phyloP scores from a whole-genome alignment of 2,329 filamentous ascomycete genomes.

The Penicillium hesseltinei region DNA sequence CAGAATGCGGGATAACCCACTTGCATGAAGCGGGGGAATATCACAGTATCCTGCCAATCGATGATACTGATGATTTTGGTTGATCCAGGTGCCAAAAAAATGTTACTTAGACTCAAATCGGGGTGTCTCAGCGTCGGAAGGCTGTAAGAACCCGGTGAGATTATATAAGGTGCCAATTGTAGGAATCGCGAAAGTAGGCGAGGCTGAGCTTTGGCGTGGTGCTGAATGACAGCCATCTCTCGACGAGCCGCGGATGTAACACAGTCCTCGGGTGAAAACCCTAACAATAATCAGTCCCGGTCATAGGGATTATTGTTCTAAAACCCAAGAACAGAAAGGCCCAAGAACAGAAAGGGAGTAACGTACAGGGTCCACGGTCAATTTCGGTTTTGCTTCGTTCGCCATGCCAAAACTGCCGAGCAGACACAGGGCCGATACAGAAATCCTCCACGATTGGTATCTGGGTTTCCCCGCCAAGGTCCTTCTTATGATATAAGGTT shows the following conservation, averaged over 20 bases:
- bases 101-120: constrained; percentile 29
- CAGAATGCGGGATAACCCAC: constrained; percentile 29
- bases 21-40: constrained; percentile 28
- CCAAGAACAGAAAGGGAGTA: neutral
- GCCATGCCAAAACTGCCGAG: constrained; percentile 31
- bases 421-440: constrained; percentile 28
- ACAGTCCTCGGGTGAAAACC: constrained; percentile 21
- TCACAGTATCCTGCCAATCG: constrained; percentile 29
- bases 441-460: constrained; percentile 25
- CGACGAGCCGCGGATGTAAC: constrained; percentile 27
- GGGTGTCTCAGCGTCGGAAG: constrained; percentile 27
- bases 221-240: constrained; percentile 22
- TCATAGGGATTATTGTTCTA: neutral
- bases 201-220: constrained; percentile 26
- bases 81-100: constrained; percentile 25
- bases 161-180: constrained; percentile 22
- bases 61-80: constrained; percentile 28
- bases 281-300: constrained; percentile 15
- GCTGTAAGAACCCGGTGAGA: constrained; percentile 12
- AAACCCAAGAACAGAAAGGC: neutral
- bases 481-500: constrained; percentile 28
- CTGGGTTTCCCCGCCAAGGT: constrained; percentile 16
- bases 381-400: constrained; percentile 25
- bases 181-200: constrained; percentile 28
- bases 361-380: constrained; percentile 28